These are phyloP conservation scores for Collybia mongolica DNA, from an alignment of 768 basidiomycete species.

Conservation along the genomic window DNA sequence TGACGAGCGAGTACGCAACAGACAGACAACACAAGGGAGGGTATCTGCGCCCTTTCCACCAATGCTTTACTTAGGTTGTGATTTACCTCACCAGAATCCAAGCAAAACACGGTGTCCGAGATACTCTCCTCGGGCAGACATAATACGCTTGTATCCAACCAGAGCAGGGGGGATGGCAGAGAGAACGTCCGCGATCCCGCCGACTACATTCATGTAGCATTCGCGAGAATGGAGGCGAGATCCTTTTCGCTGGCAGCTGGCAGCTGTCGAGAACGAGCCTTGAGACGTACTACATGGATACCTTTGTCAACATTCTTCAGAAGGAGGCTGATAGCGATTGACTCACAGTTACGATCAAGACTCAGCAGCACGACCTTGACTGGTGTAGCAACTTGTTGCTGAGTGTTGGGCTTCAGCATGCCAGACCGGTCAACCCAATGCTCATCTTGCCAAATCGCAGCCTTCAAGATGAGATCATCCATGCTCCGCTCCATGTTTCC, in stretches of 20 bases:
- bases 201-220: slow-evolving; percentile 9
- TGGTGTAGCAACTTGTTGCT: slow-evolving; percentile 37
- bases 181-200: background rate
- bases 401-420: slow-evolving; percentile 50
- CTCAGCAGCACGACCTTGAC: slow-evolving; percentile 88
- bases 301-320: background rate
- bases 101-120: too few relatives aligned
- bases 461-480: slow-evolving; percentile 94
- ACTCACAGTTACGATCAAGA: slow-evolving; percentile 89
- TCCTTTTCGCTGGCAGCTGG: slow-evolving; percentile 87
- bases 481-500: slow-evolving; percentile 64
- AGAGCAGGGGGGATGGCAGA: background rate
- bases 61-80: too few relatives aligned
- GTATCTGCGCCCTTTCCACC: too few relatives aligned
- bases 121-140: background rate
- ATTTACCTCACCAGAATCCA: too few relatives aligned
- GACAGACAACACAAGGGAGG: too few relatives aligned
- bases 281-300: slow-evolving; percentile 68
- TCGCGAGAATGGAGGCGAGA: slow-evolving; percentile 62
- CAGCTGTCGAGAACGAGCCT: slow-evolving; percentile 84
- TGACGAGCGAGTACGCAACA: too few relatives aligned
- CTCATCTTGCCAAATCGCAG: slow-evolving; percentile 90
- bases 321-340: slow-evolving; percentile 6
- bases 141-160: slow-evolving; percentile 23
- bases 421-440: slow-evolving; percentile 87